Evolutionary conservation across 2,329 filamentous ascomycete genomes (phyloP).

Genomic region (Corynespora cassiicola): DNA sequence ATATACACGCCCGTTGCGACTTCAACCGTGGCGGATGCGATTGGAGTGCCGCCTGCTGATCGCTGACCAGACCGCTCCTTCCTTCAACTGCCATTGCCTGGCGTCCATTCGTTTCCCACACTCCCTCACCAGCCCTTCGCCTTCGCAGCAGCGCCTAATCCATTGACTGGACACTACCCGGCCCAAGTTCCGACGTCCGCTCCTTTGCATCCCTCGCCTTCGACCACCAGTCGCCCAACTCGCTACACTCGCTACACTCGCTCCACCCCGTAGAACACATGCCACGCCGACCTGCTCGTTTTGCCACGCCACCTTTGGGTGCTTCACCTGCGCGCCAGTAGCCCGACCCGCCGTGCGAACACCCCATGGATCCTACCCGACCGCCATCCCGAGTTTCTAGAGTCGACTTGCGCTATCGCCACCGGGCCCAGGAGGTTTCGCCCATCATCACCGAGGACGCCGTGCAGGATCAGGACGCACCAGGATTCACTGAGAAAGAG

Average conservation of each 20-base stretch:
- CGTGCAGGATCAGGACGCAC: constrained; percentile 17
- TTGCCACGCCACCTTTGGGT: constrained; percentile 28
- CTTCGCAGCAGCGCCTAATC: constrained; percentile 27
- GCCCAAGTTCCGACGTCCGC: constrained; percentile 36
- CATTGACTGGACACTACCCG: constrained; percentile 45
- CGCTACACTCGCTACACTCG: constrained; percentile 33
- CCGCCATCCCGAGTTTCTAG: constrained; percentile 30
- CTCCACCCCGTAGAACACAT: constrained; percentile 34
- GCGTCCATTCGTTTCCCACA: constrained; percentile 49
- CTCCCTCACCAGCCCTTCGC: constrained; percentile 29
- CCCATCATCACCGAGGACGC: constrained; percentile 10
- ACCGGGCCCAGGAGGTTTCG: constrained; percentile 18
- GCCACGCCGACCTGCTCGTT: constrained; percentile 23
- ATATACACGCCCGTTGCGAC: constrained; percentile 18
- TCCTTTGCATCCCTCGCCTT: constrained; percentile 36
- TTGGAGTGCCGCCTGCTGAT: constrained; percentile 38
- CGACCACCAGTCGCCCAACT: constrained; percentile 26
- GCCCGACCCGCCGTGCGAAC: constrained; percentile 15
- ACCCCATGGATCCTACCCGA: constrained; percentile 36
- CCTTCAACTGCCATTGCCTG: constrained; percentile 41
- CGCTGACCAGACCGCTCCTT: constrained; percentile 30
- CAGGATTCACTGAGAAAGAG: constrained; percentile 23
- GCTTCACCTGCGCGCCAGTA: constrained; percentile 22
- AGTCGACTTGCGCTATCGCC: constrained; percentile 31
- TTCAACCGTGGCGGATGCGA: constrained; percentile 18